Conservation (phyloP, 345 rosid genomes). For the Rhodomyrtus tomentosa region DNA sequence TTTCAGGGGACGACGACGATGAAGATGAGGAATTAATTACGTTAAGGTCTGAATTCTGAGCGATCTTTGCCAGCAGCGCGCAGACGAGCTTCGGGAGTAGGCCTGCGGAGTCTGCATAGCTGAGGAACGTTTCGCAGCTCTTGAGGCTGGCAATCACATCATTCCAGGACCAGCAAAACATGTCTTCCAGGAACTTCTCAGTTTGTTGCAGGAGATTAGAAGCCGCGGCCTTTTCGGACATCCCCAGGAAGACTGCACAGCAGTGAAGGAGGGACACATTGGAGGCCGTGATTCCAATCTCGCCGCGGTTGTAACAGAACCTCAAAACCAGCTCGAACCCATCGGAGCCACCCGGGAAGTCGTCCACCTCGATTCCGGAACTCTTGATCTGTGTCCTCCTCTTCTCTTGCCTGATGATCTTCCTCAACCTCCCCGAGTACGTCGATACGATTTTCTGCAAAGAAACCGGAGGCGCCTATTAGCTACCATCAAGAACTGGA, state of each 20-base stretch:
- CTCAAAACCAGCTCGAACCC: slow-evolving; percentile 62
- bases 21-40: slow-evolving; percentile 22
- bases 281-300: slow-evolving; percentile 31
- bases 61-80: slow-evolving; percentile 43
- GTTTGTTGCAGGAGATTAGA: slow-evolving; percentile 51
- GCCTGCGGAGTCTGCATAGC: slow-evolving; percentile 44
- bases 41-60: slow-evolving; percentile 38
- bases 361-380: slow-evolving; percentile 20
- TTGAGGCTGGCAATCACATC: slow-evolving; percentile 41
- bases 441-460: slow-evolving; percentile 40
- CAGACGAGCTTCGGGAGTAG: slow-evolving; percentile 39
- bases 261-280: slow-evolving; percentile 50
- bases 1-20: slow-evolving; percentile 47
- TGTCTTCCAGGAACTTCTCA: slow-evolving; percentile 40
- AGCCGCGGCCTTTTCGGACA: slow-evolving; percentile 39
- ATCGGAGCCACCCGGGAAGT: slow-evolving; percentile 56
- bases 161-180: slow-evolving; percentile 55
- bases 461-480: neutral
- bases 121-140: slow-evolving; percentile 43
- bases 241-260: slow-evolving; percentile 50
- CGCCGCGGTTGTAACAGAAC: slow-evolving; percentile 56
- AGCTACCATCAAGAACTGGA: neutral
- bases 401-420: slow-evolving; percentile 36
- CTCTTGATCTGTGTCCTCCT: slow-evolving; percentile 29
- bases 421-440: slow-evolving; percentile 47